Evolutionary conservation across 2,329 filamentous ascomycete species (phyloP), one percentile per base, ranked within the genome.

Genomic region (Colletotrichum trifolii): DNA sequence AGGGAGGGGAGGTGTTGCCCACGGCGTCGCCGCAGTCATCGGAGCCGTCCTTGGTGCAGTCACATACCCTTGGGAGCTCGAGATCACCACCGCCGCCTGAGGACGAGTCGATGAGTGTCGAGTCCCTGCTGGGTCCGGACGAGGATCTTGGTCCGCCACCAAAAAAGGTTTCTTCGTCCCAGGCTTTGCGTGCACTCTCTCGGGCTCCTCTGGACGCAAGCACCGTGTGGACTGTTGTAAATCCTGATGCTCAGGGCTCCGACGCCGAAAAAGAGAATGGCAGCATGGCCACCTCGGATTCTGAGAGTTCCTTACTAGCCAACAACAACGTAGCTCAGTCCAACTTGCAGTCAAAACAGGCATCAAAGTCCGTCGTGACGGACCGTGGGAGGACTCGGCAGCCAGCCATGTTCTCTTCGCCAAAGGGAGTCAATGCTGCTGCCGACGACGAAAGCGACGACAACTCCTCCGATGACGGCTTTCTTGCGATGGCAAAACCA

Each of bases 1-100:
- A 83, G 72, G 87, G 87, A 57, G 78, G 82, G 68, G 86, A 89
- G 71, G 85, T 90, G 40, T 76, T 88, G 62, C 86, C 87, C 17
- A 88, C 87, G 49, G 78, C 82, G 34, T 88, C 86, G 25, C 87
- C 87, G 50, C 79, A 81, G 66, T 67, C 73, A 60, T 69, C 76
- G 60, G 73, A 77, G 65, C 69, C 75, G 71, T 69, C 78, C 73
- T 11, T 71, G 71, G 58, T 70, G 67, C 69, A 69, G 67, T 67
- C 64, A 50, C 71, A 67, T 60, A 66, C 68, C 54, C 71, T 69
- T 56, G 68, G 46, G 50, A 71, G 36, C 36, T 69, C 50, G 60
- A 71, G 69, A 68, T 71, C 42, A 67, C 70, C 66, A 12, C 60
- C 66, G 73, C 25, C 66, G 25, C 48, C 68, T 11, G 65, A 72